phyloP scores from a whole-genome alignment of 75 land plant genomes.

The Pinus taeda region DNA sequence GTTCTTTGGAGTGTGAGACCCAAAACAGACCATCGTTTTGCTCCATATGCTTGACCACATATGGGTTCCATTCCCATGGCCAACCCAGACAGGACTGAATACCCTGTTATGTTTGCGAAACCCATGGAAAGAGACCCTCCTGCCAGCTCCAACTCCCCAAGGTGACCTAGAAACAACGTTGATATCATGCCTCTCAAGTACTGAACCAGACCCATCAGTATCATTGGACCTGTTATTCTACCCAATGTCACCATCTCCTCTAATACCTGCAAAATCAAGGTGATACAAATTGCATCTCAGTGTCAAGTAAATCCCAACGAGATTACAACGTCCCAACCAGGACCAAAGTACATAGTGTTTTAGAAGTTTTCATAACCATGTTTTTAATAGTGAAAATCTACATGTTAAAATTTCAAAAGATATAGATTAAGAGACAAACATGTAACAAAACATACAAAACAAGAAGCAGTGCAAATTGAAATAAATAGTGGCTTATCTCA shows the following conservation, averaged over 20 bases:
- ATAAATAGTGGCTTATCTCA: not conserved
- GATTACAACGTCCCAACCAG: not conserved
- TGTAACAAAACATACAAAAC: too few species aligned
- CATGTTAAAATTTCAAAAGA: too few species aligned
- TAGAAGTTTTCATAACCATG: too few species aligned
- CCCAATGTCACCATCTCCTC: constrained; percentile 30
- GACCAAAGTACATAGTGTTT: not conserved
- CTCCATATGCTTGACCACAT: constrained; percentile 63
- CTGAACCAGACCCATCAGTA: constrained; percentile 48
- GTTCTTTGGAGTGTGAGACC: constrained; percentile 53
- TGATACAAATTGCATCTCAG: too few species aligned
- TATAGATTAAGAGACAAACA: too few species aligned
- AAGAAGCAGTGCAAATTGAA: too few species aligned
- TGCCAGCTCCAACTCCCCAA: constrained; percentile 50
- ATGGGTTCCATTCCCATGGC: constrained; percentile 74
- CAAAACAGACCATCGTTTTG: constrained; percentile 42
- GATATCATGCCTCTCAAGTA: constrained; percentile 51
- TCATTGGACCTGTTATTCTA: constrained; percentile 38
- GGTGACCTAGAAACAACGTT: constrained; percentile 54
- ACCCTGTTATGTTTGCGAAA: constrained; percentile 60
- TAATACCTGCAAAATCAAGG: constrained; percentile 12
- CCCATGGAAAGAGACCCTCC: constrained; percentile 52
- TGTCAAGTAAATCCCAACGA: not conserved
- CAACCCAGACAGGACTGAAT: constrained; percentile 53
- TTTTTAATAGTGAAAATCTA: too few species aligned